Percentiles rank a stretch among this genome's conserved stretches.
phyloP scores from a whole-genome alignment of 441 rosid species.

The Caryocar brasiliense region DNA sequence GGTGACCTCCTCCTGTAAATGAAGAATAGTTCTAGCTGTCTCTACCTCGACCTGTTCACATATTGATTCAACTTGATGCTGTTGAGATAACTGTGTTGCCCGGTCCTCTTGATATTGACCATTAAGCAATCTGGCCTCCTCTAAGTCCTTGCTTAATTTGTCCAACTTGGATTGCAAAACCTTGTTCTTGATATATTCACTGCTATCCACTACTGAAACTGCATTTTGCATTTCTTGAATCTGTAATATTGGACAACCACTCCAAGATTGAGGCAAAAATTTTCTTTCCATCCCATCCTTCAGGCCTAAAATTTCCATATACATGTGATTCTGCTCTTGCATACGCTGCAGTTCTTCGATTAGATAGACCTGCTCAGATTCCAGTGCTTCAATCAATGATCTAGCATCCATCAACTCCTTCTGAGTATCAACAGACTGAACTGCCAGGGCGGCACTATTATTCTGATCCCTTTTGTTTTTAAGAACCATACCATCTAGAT shows the following conservation, averaged over 20 bases:
- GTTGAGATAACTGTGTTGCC: constrained; percentile 46
- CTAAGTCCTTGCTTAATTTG: constrained; percentile 51
- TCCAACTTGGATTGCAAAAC: constrained; percentile 44
- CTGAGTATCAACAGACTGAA: constrained; percentile 18
- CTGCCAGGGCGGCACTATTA: constrained; percentile 18
- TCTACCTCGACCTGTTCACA: constrained; percentile 82
- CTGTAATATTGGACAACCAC: constrained; percentile 17
- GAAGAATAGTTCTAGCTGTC: constrained; percentile 70
- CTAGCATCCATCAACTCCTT: constrained; percentile 34
- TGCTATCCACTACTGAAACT: constrained; percentile 17
- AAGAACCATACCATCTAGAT: constrained; percentile 20
- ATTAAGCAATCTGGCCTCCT: constrained; percentile 47
- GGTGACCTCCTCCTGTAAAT: constrained; percentile 72
- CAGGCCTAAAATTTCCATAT: constrained; percentile 29
- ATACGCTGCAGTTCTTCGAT: constrained; percentile 33
- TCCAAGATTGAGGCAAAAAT: constrained; percentile 18
- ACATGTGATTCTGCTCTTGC: constrained; percentile 38
- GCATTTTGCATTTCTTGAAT: constrained; percentile 19
- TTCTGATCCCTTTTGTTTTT: constrained; percentile 26
- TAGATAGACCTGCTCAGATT: constrained; percentile 31
- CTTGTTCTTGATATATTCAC: constrained; percentile 26
- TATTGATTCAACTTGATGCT: constrained; percentile 53
- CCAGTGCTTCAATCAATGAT: constrained; percentile 29
- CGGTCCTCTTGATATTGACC: constrained; percentile 47
- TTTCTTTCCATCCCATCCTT: constrained; percentile 27